These are phyloP conservation scores for Coffea humblotiana DNA, from an alignment of 305 asterid species.

Conservation along the genomic window DNA sequence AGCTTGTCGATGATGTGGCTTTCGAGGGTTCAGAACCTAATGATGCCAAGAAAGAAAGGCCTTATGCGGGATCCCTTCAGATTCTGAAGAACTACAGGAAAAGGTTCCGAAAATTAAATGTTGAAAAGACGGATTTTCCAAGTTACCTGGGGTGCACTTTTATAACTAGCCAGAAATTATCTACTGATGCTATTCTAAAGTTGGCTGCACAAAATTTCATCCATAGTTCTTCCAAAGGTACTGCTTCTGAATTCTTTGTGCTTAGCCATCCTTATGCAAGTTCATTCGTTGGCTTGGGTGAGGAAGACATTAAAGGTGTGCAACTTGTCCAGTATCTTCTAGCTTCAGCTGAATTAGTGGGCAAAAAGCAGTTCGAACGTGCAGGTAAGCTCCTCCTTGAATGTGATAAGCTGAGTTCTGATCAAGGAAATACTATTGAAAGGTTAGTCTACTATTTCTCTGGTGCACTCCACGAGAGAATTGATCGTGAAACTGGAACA, in stretches of 20 bases:
- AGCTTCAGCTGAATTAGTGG: conserved; percentile 44
- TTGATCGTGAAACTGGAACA: conserved; percentile 42
- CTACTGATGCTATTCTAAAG: conserved; percentile 27
- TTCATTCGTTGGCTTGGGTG: conserved; percentile 26
- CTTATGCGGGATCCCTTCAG: conserved; percentile 22
- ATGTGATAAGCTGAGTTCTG: conserved; percentile 36
- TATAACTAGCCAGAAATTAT: conserved; percentile 5
- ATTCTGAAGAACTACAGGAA: conserved; percentile 25
- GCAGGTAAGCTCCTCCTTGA: conserved; percentile 35
- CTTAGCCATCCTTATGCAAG: conserved; percentile 30
- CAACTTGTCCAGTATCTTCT: conserved; percentile 43
- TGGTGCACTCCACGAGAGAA: conserved; percentile 57
- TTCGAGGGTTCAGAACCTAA: conserved; percentile 5
- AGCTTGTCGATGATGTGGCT: not conserved
- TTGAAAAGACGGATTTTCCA: conserved; percentile 7
- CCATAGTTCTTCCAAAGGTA: conserved; percentile 18
- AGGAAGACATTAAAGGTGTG: conserved; percentile 29
- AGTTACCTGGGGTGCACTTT: not conserved
- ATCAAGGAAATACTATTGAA: conserved; percentile 35
- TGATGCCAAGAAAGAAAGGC: conserved; percentile 10
- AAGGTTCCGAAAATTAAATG: conserved; percentile 22
- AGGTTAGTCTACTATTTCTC: conserved; percentile 53
- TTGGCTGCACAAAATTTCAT: conserved; percentile 43
- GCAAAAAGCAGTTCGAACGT: conserved; percentile 29
- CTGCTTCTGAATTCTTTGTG: conserved; percentile 10